phyloP scores from a whole-genome alignment of 164 flowering plant species.

The Amborella trichopoda region DNA sequence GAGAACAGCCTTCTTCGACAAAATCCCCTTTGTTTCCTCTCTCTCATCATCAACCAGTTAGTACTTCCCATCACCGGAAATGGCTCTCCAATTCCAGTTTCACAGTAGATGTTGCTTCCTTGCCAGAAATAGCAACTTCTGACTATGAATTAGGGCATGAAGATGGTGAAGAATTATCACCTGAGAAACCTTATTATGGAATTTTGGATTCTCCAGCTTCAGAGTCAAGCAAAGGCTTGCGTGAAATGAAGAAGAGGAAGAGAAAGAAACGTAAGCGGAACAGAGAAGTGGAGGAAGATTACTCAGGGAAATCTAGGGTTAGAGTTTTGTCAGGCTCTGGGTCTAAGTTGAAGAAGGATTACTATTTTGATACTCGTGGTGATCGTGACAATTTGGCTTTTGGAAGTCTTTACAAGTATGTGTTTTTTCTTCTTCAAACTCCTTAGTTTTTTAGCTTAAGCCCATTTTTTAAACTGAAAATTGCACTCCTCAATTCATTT shows the following conservation, averaged over 20 bases:
- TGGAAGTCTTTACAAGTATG: slow-evolving; percentile 68
- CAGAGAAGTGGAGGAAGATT: slow-evolving; percentile 1
- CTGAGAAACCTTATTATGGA: slow-evolving; percentile 19
- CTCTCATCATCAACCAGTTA: neutral
- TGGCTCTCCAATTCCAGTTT: slow-evolving; percentile 90
- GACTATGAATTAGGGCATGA: slow-evolving; percentile 10
- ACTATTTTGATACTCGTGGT: slow-evolving; percentile 72
- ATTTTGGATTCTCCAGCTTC: slow-evolving; percentile 33
- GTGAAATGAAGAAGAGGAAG: slow-evolving; percentile 21
- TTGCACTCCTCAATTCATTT: too few species aligned
- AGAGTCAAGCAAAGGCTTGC: slow-evolving; percentile 8
- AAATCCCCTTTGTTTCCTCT: slow-evolving; percentile 9
- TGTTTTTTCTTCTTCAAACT: neutral
- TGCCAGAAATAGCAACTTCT: slow-evolving; percentile 30
- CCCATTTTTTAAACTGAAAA: neutral
- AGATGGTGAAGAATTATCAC: slow-evolving; percentile 10
- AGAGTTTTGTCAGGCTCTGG: slow-evolving; percentile 34
- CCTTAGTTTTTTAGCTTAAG: neutral
- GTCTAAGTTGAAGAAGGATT: slow-evolving; percentile 35
- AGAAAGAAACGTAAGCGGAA: slow-evolving; percentile 14
- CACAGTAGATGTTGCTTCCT: slow-evolving; percentile 48
- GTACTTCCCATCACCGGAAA: slow-evolving; percentile 14
- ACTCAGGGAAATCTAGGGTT: slow-evolving; percentile 36
- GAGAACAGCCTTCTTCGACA: slow-evolving; percentile 2
- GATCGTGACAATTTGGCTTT: slow-evolving; percentile 84